Conservation (phyloP, 352 stramenopile species). For the Elongisporangium undulatum region DNA sequence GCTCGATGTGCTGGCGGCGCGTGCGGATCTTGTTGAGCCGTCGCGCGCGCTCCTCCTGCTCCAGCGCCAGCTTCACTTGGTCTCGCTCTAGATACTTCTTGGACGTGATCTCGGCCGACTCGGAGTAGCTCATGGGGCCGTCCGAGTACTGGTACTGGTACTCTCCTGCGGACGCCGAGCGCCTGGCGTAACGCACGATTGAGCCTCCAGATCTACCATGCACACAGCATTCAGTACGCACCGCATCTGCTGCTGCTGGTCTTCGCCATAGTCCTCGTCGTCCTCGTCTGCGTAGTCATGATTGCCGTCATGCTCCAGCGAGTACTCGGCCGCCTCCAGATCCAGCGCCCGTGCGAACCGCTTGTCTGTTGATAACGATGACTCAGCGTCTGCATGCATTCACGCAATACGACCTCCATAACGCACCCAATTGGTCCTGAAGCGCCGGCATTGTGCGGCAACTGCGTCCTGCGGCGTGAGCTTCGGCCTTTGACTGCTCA, state of each 20-base stretch:
- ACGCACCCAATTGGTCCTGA: constrained; percentile 35
- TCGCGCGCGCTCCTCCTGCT: constrained; percentile 50
- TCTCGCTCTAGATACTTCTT: constrained; percentile 76
- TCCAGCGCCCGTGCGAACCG: constrained; percentile 32
- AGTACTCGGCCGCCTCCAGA: constrained; percentile 17
- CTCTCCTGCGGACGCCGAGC: constrained; percentile 18
- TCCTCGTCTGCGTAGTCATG: constrained; percentile 12
- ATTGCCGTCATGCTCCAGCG: constrained; percentile 22
- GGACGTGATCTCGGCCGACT: constrained; percentile 74
- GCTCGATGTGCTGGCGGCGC: constrained; percentile 55
- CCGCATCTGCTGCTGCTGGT: constrained; percentile 3
- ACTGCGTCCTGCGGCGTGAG: too few species aligned
- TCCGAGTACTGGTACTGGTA: constrained; percentile 21
- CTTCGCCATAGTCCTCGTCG: constrained; percentile 4
- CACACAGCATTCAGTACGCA: too few species aligned
- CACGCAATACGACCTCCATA: not conserved
- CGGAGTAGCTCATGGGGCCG: constrained; percentile 30
- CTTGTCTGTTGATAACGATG: constrained; percentile 20
- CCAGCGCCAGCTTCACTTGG: constrained; percentile 55
- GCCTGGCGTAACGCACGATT: constrained; percentile 8
- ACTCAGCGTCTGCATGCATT: not conserved
- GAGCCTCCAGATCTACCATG: too few species aligned
- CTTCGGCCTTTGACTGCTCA: too few species aligned
- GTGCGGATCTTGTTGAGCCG: constrained; percentile 59
- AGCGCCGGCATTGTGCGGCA: constrained; percentile 41